Percentiles rank a stretch among this genome's conserved stretches.
Conservation (phyloP, 371 early-diverging fungal genomes). For the Blakeslea trispora region DNA sequence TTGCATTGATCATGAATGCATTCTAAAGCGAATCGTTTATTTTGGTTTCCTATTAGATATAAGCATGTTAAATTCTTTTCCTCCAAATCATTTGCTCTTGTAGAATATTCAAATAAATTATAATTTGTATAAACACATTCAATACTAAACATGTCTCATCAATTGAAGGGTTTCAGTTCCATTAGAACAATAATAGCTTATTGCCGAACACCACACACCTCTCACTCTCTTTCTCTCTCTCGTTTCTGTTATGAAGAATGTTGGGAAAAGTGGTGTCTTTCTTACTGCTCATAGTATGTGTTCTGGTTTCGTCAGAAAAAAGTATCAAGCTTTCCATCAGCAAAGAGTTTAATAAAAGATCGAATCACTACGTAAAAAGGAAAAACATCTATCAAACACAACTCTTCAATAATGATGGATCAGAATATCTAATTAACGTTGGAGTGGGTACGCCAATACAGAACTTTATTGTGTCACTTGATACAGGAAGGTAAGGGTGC, state of each 20-base stretch:
- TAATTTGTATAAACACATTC: too few species aligned
- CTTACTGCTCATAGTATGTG: neutral
- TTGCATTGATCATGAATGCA: neutral
- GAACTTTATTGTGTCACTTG: constrained; percentile 22
- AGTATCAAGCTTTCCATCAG: constrained; percentile 1
- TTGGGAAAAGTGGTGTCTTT: neutral
- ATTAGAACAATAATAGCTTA: too few species aligned
- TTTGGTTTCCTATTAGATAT: neutral
- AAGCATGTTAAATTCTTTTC: too few species aligned
- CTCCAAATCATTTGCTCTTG: too few species aligned
- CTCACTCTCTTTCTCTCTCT: neutral
- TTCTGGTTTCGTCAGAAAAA: neutral
- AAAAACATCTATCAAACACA: constrained; percentile 3
- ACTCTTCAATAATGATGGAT: constrained; percentile 16
- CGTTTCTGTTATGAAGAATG: neutral
- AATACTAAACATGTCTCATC: too few species aligned
- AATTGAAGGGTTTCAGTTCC: too few species aligned
- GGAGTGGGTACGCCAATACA: constrained; percentile 23
- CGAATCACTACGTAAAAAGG: neutral
- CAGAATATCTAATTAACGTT: constrained; percentile 20
- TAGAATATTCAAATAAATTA: too few species aligned
- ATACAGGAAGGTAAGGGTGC: constrained; percentile 20
- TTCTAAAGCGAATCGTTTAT: neutral
- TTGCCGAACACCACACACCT: too few species aligned
- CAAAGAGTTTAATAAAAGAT: neutral